Percentiles rank a stretch among this genome's conserved stretches.
Conservation (phyloP, 176 grass and related monocot species). For the Aegilops sharonensis region DNA sequence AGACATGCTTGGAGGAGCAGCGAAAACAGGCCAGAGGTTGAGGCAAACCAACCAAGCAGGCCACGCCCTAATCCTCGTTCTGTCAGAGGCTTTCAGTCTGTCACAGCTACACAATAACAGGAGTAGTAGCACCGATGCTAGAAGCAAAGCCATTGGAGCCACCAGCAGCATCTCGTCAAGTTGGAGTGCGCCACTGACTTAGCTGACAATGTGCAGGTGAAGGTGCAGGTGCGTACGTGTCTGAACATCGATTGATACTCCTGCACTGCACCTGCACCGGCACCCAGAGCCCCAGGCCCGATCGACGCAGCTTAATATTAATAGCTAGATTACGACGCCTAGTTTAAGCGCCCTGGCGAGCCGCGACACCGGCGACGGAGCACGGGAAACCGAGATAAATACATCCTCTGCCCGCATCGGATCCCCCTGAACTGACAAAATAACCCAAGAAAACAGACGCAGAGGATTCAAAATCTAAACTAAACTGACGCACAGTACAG, state of each 20-base stretch:
- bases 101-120: not conserved
- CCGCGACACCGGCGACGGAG: not conserved
- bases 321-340: constrained; percentile 9
- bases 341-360: constrained; percentile 21
- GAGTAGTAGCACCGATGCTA: not conserved
- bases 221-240: not conserved
- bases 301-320: too few species aligned
- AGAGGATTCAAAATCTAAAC: not conserved
- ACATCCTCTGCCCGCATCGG: constrained; percentile 32
- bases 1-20: not conserved
- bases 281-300: constrained; percentile 8
- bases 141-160: not conserved
- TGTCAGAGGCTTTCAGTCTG: not conserved
- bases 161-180: not conserved
- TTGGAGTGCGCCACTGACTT: not conserved
- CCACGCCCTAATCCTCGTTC: not conserved
- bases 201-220: not conserved
- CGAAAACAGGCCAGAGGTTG: too few species aligned
- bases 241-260: not conserved
- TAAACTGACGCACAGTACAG: not conserved
- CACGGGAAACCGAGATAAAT: not conserved
- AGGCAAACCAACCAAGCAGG: not conserved
- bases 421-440: constrained; percentile 9
- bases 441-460: not conserved
- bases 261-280: not conserved